Evolutionary conservation across 306 rosid species (phyloP), one percentile per base, ranked within the genome.

Genomic region (Cyclanthera cordifolia): DNA sequence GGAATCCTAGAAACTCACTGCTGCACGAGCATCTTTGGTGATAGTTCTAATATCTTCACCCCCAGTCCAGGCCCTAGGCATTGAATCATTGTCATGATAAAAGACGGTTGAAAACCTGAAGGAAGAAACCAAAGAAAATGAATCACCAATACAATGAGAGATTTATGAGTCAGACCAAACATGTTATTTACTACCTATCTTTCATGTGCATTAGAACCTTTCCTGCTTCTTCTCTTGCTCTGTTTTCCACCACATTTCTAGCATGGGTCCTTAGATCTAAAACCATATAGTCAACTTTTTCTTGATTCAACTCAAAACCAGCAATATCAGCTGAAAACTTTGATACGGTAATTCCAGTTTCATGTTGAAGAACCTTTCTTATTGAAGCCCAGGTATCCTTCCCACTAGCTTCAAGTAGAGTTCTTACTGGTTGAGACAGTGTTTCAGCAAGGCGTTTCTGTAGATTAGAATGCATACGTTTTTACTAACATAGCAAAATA

Each of bases 21-120:
- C 87, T 39, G 91, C 61, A 20, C 85, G 86, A 1, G 95, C 96
- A 57, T 77, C 86, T 82, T 59, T 92, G 47, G 96, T 89, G 43
- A 92, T 92, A 23, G 85, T 75, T 79, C 77, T 82, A 70, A 92
- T 83, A 81, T 92, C 94, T 80, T 92, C 98, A 16, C 79, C 88
- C 75, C 89, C 93, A 47, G 95, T 87, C 98, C 98, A 92, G 73
- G 88, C 71, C 77, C 98, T 82, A 16, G 98, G 98, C 73, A 92
- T 77, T 15, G 95, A 89, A 79, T 89, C 96, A 72, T 55, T 69
- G 81, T 92, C 96, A 76, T 83, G 96, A 75, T 79, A 84, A 78
- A 92, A 92, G 51, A 92, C 73, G 0, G 89, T 80, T 3, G 95
- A 84, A 84, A 92, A 92, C 88, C 98, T 92, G 89, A 48, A 21